Evolutionary conservation across 352 stramenopile genomes (phyloP).

Genomic region (Pythium dissimile): DNA sequence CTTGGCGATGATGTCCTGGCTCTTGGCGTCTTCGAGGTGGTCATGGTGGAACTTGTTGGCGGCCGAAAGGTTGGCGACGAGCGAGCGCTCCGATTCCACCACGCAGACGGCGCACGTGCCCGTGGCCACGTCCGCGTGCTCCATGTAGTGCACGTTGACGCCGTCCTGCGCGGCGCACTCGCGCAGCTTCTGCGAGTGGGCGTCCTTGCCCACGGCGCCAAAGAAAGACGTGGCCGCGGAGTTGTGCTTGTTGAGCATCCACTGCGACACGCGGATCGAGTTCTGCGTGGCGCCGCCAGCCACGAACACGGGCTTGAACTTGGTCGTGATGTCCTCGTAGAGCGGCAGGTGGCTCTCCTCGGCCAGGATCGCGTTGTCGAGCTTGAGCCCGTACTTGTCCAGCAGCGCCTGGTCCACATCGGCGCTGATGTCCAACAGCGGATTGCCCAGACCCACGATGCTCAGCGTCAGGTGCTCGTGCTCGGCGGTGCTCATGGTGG

Average conservation of each 20-base stretch:
- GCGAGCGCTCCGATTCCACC: conserved; percentile 93
- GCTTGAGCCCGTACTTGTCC: conserved; percentile 95
- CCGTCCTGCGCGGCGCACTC: conserved; percentile 93
- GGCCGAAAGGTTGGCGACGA: conserved; percentile 97
- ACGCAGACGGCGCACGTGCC: conserved; percentile 98
- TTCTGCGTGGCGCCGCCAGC: conserved; percentile 98
- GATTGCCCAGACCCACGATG: conserved; percentile 97
- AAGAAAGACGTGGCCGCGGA: conserved; percentile 92
- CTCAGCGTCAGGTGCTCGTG: conserved; percentile 58
- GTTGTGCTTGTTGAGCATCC: conserved; percentile 95
- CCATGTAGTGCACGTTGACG: conserved; percentile 97
- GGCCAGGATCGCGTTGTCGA: conserved; percentile 96
- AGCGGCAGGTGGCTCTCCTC: conserved; percentile 97
- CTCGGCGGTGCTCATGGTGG: conserved; percentile 20
- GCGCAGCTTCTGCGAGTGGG: conserved; percentile 90
- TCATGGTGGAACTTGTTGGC: conserved; percentile 98
- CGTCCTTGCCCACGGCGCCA: conserved; percentile 95
- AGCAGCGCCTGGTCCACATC: conserved; percentile 94
- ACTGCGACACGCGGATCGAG: conserved; percentile 98
- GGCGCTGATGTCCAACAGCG: conserved; percentile 97
- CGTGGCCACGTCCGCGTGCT: conserved; percentile 91
- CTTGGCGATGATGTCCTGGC: conserved; percentile 92
- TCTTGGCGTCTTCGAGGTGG: conserved; percentile 81
- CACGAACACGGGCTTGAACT: conserved; percentile 95
- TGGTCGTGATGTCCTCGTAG: conserved; percentile 92